Evolutionary conservation across 2,329 filamentous ascomycete species (phyloP).

Genomic region (Sporothrix brunneoviolacea): DNA sequence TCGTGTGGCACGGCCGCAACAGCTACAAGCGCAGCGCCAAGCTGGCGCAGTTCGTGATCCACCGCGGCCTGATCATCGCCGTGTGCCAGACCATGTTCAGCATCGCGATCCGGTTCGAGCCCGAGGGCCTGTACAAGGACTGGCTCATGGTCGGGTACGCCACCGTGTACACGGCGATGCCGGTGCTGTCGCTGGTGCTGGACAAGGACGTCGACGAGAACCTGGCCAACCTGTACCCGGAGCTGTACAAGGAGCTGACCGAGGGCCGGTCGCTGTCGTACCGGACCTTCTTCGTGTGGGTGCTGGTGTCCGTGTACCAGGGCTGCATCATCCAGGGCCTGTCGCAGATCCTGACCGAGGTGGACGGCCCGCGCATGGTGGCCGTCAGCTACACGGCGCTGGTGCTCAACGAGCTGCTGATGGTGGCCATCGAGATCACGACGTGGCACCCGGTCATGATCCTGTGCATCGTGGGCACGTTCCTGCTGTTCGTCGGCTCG

Average conservation of each 20-base stretch:
- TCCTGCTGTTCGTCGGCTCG: slow-evolving; percentile 69
- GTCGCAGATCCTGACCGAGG: slow-evolving; percentile 76
- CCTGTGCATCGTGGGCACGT: slow-evolving; percentile 73
- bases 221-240: slow-evolving; percentile 89
- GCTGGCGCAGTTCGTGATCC: slow-evolving; percentile 95
- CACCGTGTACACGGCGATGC: slow-evolving; percentile 88
- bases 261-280: slow-evolving; percentile 81
- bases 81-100: slow-evolving; percentile 98
- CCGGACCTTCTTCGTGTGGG: slow-evolving; percentile 94
- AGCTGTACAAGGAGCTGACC: slow-evolving; percentile 96
- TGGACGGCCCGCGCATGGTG: slow-evolving; percentile 70
- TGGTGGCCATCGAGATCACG: slow-evolving; percentile 94
- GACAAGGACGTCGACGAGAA: slow-evolving; percentile 94
- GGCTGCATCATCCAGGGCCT: slow-evolving; percentile 94
- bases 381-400: slow-evolving; percentile 87
- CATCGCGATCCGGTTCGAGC: slow-evolving; percentile 86
- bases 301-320: slow-evolving; percentile 90
- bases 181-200: slow-evolving; percentile 87
- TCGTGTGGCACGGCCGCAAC: slow-evolving; percentile 99
- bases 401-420: slow-evolving; percentile 88
- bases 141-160: slow-evolving; percentile 97
- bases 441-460: slow-evolving; percentile 97
- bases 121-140: slow-evolving; percentile 89
- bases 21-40: slow-evolving; percentile 95
- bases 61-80: slow-evolving; percentile 88